These are phyloP conservation scores for Solanum virginianum DNA, from an alignment of 257 asterid genomes.

Conservation along the genomic window DNA sequence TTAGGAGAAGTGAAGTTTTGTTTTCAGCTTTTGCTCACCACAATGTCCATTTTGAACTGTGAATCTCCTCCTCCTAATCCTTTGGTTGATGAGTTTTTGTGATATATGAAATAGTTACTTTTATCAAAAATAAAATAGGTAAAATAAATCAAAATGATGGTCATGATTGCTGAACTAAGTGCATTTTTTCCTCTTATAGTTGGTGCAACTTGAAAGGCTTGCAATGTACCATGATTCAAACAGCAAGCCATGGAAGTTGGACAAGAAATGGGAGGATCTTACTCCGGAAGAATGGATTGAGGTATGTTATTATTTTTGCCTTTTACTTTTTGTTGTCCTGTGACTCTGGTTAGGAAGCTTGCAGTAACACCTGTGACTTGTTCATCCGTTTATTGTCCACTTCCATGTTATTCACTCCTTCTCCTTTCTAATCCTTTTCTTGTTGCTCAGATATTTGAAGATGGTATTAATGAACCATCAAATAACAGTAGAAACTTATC, in stretches of 20 bases:
- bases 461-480: constrained; percentile 70
- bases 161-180: constrained; percentile 2
- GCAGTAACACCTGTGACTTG: background rate
- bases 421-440: background rate
- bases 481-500: constrained; percentile 26
- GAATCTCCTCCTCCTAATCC: background rate
- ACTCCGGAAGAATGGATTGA: constrained; percentile 90
- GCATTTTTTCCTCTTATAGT: constrained; percentile 35
- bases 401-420: background rate
- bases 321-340: background rate
- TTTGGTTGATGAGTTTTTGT: background rate
- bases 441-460: constrained; percentile 68
- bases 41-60: background rate
- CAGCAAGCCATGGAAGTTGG: constrained; percentile 79
- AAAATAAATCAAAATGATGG: background rate
- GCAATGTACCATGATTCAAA: constrained; percentile 91
- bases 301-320: constrained; percentile 30
- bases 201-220: constrained; percentile 95
- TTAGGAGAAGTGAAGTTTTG: background rate
- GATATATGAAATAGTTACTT: background rate
- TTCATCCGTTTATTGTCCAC: background rate
- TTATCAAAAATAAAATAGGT: background rate
- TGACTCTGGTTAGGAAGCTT: background rate
- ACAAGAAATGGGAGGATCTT: constrained; percentile 94
- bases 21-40: background rate